These are phyloP conservation scores for Thyridium curvatum DNA, from an alignment of 2,329 filamentous ascomycete genomes.

Conservation along the genomic window DNA sequence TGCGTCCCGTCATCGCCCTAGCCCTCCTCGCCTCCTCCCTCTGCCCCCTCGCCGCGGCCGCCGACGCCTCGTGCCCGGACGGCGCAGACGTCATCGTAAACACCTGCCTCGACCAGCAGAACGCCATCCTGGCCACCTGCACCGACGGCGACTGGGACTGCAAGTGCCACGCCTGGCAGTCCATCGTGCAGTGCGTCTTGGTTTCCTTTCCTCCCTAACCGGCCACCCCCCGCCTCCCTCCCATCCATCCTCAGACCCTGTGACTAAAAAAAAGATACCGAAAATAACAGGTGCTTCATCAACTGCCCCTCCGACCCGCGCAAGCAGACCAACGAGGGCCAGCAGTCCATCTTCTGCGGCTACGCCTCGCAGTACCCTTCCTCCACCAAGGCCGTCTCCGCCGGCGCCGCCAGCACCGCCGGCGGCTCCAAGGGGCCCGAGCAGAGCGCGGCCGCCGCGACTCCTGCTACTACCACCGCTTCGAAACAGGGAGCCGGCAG, in stretches of 20 bases:
- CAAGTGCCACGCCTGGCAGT: slow-evolving; percentile 36
- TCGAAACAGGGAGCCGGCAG: slow-evolving; percentile 1
- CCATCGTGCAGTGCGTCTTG: slow-evolving; percentile 37
- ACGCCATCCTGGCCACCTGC: slow-evolving; percentile 31
- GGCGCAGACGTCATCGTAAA: slow-evolving; percentile 3
- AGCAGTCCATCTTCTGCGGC: slow-evolving; percentile 37
- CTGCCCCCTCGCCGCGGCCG: slow-evolving; percentile 10
- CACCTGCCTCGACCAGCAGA: slow-evolving; percentile 21
- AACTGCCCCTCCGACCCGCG: slow-evolving; percentile 47
- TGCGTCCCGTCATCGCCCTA: too few species aligned
- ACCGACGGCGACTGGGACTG: slow-evolving; percentile 35
- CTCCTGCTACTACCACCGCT: slow-evolving; percentile 10
- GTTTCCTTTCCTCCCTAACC: not conserved
- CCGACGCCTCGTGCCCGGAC: slow-evolving; percentile 2
- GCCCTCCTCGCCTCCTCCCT: not conserved
- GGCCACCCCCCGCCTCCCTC: too few species aligned
- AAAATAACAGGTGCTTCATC: slow-evolving; percentile 40
- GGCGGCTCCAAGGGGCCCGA: too few species aligned
- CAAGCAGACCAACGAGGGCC: slow-evolving; percentile 22
- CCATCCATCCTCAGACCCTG: not conserved
- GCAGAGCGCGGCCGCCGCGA: slow-evolving; percentile 6
- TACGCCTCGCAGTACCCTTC: slow-evolving; percentile 37
- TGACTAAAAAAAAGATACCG: not conserved
- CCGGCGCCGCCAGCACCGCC: slow-evolving; percentile 15
- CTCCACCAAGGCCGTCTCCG: slow-evolving; percentile 14